Conservation (phyloP, 2,329 filamentous ascomycete genomes). For the Xylaria digitata region DNA sequence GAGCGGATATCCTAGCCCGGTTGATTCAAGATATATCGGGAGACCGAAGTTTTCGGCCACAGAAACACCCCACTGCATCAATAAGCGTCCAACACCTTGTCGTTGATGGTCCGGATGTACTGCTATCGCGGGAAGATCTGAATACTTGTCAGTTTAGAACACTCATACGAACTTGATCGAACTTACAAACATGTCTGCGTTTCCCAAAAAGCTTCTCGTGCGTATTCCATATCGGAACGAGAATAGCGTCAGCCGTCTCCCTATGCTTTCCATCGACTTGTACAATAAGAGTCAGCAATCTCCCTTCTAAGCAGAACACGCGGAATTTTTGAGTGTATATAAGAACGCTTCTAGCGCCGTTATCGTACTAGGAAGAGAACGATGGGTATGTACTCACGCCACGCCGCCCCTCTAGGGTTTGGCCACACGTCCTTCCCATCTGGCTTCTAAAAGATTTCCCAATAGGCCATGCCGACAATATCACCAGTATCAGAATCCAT, state of each 20-base stretch:
- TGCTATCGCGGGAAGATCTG: constrained; percentile 45
- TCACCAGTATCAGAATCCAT: too few relatives aligned
- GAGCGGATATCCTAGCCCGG: constrained; percentile 33
- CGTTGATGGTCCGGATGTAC: constrained; percentile 44
- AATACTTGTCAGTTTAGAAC: constrained; percentile 9
- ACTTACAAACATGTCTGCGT: constrained; percentile 44
- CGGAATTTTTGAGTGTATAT: too few relatives aligned
- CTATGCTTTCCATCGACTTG: constrained; percentile 40
- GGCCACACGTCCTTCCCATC: too few relatives aligned
- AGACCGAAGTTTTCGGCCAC: constrained; percentile 42
- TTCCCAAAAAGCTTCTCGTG: constrained; percentile 45
- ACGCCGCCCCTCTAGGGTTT: too few relatives aligned
- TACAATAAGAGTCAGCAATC: background rate
- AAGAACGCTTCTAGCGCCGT: too few relatives aligned
- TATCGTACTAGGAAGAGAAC: too few relatives aligned
- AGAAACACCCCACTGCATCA: constrained; percentile 42
- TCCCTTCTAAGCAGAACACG: background rate
- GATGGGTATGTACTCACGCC: too few relatives aligned
- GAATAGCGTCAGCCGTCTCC: constrained; percentile 38
- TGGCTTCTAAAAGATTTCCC: too few relatives aligned
- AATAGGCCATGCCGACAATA: too few relatives aligned
- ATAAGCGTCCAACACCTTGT: constrained; percentile 39
- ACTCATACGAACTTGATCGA: background rate
- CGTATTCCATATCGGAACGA: constrained; percentile 42
- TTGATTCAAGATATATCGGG: constrained; percentile 44